phyloP scores from a whole-genome alignment of 257 asterid species.

The Ehretia macrophylla region DNA sequence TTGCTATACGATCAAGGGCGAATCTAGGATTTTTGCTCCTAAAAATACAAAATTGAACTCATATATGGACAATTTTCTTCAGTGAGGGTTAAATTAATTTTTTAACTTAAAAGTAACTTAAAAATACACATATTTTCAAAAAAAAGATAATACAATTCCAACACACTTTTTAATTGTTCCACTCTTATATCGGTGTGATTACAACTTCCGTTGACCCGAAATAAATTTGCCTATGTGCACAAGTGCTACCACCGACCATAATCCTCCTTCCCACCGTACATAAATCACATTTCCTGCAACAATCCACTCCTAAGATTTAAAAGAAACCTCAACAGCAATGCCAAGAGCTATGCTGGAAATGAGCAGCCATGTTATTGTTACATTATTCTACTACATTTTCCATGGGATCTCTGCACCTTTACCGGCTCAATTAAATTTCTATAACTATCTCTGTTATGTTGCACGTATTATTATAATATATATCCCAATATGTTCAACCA shows the following conservation, averaged over 20 bases:
- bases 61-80: too few species aligned
- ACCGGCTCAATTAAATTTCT: slow-evolving; percentile 7
- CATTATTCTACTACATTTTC: slow-evolving; percentile 16
- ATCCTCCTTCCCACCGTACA: slow-evolving; percentile 4
- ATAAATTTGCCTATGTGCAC: too few species aligned
- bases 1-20: too few species aligned
- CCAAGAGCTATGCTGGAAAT: slow-evolving; percentile 66
- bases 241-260: not conserved
- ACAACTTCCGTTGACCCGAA: too few species aligned
- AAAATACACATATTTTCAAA: too few species aligned
- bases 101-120: too few species aligned
- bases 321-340: slow-evolving; percentile 38
- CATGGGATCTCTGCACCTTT: slow-evolving; percentile 36
- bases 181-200: too few species aligned
- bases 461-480: not conserved
- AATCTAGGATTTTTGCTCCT: too few species aligned
- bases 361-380: slow-evolving; percentile 53
- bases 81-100: too few species aligned
- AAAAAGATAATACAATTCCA: too few species aligned
- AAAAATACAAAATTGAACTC: too few species aligned
- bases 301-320: slow-evolving; percentile 12
- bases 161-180: too few species aligned
- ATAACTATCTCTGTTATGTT: not conserved
- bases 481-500: slow-evolving; percentile 8
- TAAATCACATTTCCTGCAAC: slow-evolving; percentile 3